Conservation (phyloP, 2,329 filamentous ascomycete species). For the Claviceps sp. region DNA sequence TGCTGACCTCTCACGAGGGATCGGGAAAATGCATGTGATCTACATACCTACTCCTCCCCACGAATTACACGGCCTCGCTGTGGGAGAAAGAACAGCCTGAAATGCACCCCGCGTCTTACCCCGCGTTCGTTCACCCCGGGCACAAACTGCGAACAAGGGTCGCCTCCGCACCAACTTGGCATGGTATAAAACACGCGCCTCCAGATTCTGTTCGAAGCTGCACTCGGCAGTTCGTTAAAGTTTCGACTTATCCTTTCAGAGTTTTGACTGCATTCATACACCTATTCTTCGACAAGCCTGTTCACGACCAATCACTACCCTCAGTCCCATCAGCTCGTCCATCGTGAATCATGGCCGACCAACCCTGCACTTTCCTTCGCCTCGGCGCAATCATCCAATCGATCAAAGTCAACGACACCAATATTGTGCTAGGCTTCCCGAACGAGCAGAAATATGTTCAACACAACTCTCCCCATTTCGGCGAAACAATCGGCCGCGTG, state of each 20-base stretch:
- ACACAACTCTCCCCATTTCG: slow-evolving; percentile 71
- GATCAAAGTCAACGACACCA: slow-evolving; percentile 61
- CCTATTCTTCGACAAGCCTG: not conserved
- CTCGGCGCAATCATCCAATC: slow-evolving; percentile 71
- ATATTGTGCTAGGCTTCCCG: slow-evolving; percentile 83
- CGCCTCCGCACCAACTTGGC: not conserved
- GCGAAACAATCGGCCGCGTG: slow-evolving; percentile 79
- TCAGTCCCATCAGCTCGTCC: not conserved
- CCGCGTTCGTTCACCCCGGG: not conserved
- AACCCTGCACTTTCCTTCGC: slow-evolving; percentile 53
- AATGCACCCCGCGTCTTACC: not conserved
- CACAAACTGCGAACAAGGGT: not conserved
- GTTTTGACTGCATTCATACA: too few relatives aligned
- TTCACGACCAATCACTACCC: not conserved
- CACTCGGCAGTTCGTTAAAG: too few relatives aligned
- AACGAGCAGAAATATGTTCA: slow-evolving; percentile 59
- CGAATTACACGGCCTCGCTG: not conserved
- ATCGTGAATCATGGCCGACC: slow-evolving; percentile 26
- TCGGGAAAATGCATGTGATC: too few relatives aligned
- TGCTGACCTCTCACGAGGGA: too few relatives aligned
- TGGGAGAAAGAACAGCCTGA: not conserved
- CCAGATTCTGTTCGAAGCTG: too few relatives aligned
- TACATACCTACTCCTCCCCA: not conserved
- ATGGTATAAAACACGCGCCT: too few relatives aligned
- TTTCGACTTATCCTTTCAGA: too few relatives aligned